These are phyloP conservation scores for Puccinellia tenuiflora DNA, from an alignment of 176 grass and related monocot genomes.

Conservation along the genomic window DNA sequence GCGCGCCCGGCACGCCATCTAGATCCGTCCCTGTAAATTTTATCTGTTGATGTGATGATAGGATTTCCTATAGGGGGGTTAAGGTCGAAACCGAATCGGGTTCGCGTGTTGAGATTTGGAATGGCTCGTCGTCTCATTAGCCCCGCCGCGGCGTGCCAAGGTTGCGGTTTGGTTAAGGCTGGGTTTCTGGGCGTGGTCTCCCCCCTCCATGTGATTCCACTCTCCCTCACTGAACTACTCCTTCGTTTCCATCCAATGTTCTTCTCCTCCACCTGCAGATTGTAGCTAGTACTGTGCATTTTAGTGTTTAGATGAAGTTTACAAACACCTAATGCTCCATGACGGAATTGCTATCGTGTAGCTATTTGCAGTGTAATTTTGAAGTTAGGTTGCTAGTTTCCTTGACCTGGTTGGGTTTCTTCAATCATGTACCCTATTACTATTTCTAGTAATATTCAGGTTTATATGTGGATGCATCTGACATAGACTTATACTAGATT, in stretches of 20 bases:
- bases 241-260: not conserved
- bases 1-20: not conserved
- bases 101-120: constrained; percentile 23
- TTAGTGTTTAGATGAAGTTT: not conserved
- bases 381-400: constrained; percentile 7
- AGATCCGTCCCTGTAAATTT: constrained; percentile 2
- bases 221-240: constrained; percentile 21
- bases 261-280: not conserved
- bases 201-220: constrained; percentile 84
- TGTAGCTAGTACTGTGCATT: not conserved
- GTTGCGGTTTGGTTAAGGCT: constrained; percentile 68
- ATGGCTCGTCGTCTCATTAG: constrained; percentile 89
- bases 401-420: not conserved
- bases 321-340: not conserved
- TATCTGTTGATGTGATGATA: constrained; percentile 5
- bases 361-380: not conserved
- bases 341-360: not conserved
- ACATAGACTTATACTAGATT: not conserved
- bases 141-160: constrained; percentile 62
- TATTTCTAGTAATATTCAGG: not conserved
- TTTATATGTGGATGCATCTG: constrained; percentile 11
- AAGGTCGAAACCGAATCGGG: not conserved
- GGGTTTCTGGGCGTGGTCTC: constrained; percentile 82
- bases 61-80: constrained; percentile 18
- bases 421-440: constrained; percentile 4